Base-by-base conservation (phyloP, 257 asterid species). In the Solanum dulcamara region DNA sequence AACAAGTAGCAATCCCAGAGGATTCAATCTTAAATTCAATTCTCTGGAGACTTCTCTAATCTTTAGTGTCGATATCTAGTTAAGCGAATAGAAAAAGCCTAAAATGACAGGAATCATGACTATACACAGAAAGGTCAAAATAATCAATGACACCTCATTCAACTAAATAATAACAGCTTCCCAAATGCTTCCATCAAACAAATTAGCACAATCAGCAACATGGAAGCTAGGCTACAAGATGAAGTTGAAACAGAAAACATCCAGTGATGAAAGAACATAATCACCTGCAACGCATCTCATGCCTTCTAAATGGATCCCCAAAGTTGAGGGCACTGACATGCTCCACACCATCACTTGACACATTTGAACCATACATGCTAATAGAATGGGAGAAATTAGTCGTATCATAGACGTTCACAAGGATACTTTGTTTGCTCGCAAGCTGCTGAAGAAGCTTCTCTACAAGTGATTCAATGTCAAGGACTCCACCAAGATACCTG, bases 401-500 rank as follows among this genome's bases (percentile, higher is more conserved):
- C 5, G 93, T 95, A 77, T 97, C 99, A 40, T 90, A 97, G 74
- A 97, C 99, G 80, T 92, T 94, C 79, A 97, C 99, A 9, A 95
- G 94, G 90, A 95, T 95, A 38, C 97, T 91, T 87, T 94, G 99
- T 84, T 97, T 93, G 92, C 99, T 94, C 26, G 99, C 98, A 87
- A 97, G 98, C 90, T 97, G 99, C 5, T 95, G 98, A 85, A 97
- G 99, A 81, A 97, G 90, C 90, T 97, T 97, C 91, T 97, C 99
- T 28, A 97, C 98, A 42, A 97, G 97, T 46, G 99, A 97, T 89
- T 97, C 99, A 70, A 95, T 90, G 86, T 97, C 99, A 83, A 97
- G 96, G 75, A 97, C 94, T 83, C 98, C 99, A n/a, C 99, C 99
- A 72, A 97, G 97, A 87, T 97, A 97, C 94, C 99, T 97, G 92